phyloP scores from a whole-genome alignment of 805 yeast genomes.

The Cyberlindnera sargentensis region DNA sequence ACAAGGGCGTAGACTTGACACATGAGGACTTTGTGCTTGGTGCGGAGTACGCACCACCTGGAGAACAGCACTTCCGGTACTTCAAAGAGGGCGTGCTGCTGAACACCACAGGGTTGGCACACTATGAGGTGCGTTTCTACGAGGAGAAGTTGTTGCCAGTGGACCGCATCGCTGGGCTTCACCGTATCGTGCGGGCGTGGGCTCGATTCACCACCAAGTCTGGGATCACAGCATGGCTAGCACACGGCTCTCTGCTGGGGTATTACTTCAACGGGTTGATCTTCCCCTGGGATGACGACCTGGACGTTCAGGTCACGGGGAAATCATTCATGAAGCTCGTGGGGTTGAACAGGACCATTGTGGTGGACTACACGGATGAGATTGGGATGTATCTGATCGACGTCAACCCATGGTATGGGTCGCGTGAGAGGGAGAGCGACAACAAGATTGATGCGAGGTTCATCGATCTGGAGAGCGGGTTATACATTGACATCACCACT shows the following conservation, averaged over 20 bases:
- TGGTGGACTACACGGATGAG: conserved; percentile 39
- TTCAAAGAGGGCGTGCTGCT: conserved; percentile 22
- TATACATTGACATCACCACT: conserved; percentile 70
- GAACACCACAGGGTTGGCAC: conserved; percentile 15
- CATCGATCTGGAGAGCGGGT: conserved; percentile 62
- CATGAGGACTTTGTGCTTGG: conserved; percentile 13
- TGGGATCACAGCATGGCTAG: conserved; percentile 39
- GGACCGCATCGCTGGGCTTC: conserved; percentile 18
- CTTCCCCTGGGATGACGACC: conserved; percentile 56
- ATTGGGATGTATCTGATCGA: conserved; percentile 43
- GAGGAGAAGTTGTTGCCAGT: conserved; percentile 11
- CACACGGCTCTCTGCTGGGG: conserved; percentile 50
- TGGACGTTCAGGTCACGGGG: conserved; percentile 51
- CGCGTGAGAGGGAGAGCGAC: conserved; percentile 45
- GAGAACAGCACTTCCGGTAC: conserved; percentile 13
- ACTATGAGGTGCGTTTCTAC: conserved; percentile 21
- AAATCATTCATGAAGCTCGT: conserved; percentile 36
- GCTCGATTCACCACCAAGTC: conserved; percentile 11
- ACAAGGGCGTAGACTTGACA: conserved; percentile 6
- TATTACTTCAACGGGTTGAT: conserved; percentile 54
- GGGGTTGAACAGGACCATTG: conserved; percentile 36
- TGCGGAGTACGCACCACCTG: conserved; percentile 2
- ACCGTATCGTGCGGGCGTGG: conserved; percentile 22
- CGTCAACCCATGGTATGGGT: conserved; percentile 41
- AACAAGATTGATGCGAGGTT: conserved; percentile 70